These are phyloP conservation scores for Globisporangium paroecandrum DNA, from an alignment of 352 stramenopile species.

Conservation along the genomic window DNA sequence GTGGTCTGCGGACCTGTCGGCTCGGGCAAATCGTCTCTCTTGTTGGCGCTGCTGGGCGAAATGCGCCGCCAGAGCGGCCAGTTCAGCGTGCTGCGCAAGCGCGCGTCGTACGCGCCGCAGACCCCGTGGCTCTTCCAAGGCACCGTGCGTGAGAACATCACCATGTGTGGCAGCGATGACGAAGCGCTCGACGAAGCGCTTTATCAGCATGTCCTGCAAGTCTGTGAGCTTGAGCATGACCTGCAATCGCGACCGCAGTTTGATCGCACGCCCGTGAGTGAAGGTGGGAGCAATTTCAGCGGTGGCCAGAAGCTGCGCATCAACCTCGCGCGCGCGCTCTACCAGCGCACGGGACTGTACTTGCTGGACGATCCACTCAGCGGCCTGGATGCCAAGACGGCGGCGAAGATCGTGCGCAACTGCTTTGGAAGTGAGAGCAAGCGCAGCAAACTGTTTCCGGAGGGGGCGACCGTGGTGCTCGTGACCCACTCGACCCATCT, in stretches of 20 bases:
- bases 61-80: constrained; percentile 69
- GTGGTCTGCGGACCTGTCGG: constrained; percentile 89
- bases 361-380: constrained; percentile 89
- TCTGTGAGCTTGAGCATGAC: constrained; percentile 75
- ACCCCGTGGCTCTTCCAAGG: constrained; percentile 73
- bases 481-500: constrained; percentile 77
- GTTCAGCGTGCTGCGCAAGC: constrained; percentile 17
- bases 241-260: constrained; percentile 36
- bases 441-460: constrained; percentile 34
- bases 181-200: constrained; percentile 28
- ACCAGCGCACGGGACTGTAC: constrained; percentile 62
- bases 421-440: constrained; percentile 38
- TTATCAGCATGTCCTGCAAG: constrained; percentile 51
- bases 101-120: constrained; percentile 69
- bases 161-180: constrained; percentile 31
- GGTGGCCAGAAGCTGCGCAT: constrained; percentile 81
- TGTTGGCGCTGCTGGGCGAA: constrained; percentile 94
- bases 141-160: constrained; percentile 63
- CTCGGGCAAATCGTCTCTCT: constrained; percentile 94
- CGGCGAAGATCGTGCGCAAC: constrained; percentile 41
- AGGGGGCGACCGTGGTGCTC: constrained; percentile 57
- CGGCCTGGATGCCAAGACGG: constrained; percentile 68
- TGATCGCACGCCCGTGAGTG: constrained; percentile 52
- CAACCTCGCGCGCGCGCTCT: constrained; percentile 82
- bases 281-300: constrained; percentile 84